These are phyloP conservation scores for Penicillium sp. DNA, from an alignment of 2,329 filamentous ascomycete species.

Conservation along the genomic window DNA sequence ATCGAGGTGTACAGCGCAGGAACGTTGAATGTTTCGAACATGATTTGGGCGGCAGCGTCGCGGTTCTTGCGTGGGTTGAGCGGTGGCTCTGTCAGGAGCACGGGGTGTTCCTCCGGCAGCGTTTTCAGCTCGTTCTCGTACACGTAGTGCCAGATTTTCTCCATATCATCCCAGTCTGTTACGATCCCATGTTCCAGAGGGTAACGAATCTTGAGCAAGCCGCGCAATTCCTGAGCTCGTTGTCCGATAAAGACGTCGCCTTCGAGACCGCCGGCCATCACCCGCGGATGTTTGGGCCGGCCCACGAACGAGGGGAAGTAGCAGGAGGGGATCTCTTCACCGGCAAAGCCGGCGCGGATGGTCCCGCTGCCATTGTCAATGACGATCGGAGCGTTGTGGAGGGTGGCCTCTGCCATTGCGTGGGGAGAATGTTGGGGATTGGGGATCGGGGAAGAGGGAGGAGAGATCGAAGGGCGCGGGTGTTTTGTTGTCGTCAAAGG, in stretches of 20 bases:
- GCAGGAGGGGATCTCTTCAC: conserved; percentile 90
- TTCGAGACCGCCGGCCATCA: conserved; percentile 90
- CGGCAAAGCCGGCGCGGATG: conserved; percentile 91
- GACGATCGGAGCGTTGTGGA: conserved; percentile 97
- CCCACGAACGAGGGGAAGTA: conserved; percentile 97
- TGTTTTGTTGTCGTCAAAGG: too few species aligned
- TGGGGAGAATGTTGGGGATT: conserved; percentile 13
- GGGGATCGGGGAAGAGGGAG: conserved; percentile 15
- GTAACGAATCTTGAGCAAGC: conserved; percentile 88
- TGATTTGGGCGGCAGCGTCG: conserved; percentile 89
- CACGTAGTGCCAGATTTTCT: conserved; percentile 97
- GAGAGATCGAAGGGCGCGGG: conserved; percentile 15
- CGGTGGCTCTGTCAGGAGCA: conserved; percentile 89
- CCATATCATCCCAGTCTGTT: conserved; percentile 99
- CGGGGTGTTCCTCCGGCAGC: conserved; percentile 95
- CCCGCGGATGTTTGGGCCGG: conserved; percentile 85
- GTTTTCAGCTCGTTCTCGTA: conserved; percentile 95
- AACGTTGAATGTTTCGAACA: conserved; percentile 98
- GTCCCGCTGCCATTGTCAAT: conserved; percentile 98
- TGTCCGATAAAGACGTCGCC: conserved; percentile 95
- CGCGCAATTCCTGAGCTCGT: conserved; percentile 79
- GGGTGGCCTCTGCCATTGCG: conserved; percentile 55
- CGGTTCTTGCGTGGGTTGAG: conserved; percentile 92
- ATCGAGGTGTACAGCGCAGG: conserved; percentile 94
- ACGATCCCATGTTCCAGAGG: conserved; percentile 96